Conservation (phyloP, 352 stramenopile species). For the Plasmopara halstedii region DNA sequence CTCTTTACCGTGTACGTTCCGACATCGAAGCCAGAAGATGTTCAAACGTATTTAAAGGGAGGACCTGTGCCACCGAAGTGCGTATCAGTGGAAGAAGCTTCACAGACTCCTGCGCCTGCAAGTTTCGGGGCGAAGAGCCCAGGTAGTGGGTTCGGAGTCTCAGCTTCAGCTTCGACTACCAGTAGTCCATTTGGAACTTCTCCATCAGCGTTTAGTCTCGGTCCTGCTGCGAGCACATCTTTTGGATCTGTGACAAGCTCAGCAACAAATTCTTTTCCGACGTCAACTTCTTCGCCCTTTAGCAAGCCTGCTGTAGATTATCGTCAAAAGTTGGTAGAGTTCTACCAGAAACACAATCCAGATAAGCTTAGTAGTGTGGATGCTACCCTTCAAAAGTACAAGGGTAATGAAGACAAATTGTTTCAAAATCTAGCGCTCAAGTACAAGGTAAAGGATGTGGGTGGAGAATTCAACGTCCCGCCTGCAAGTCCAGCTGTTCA, state of each 20-base stretch:
- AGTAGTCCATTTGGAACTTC: conserved; percentile 17
- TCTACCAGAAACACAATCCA: conserved; percentile 90
- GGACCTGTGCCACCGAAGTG: conserved; percentile 41
- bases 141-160: conserved; percentile 14
- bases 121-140: conserved; percentile 11
- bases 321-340: conserved; percentile 68
- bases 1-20: conserved; percentile 59
- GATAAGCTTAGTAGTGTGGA: conserved; percentile 84
- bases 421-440: conserved; percentile 65
- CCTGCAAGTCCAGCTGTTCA: conserved; percentile 31
- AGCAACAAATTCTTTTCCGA: conserved; percentile 1
- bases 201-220: conserved; percentile 20
- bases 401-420: conserved; percentile 71
- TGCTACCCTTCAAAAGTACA: conserved; percentile 85
- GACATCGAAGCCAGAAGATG: conserved; percentile 41
- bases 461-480: conserved; percentile 4
- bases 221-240: conserved; percentile 14
- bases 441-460: conserved; percentile 49
- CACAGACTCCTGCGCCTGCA: conserved; percentile 14
- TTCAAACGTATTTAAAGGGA: conserved; percentile 55
- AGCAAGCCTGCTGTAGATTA: conserved; percentile 40
- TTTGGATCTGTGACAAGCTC: no score
- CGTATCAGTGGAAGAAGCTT: conserved; percentile 1
- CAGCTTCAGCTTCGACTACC: conserved; percentile 13
- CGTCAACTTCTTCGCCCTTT: conserved; percentile 26